Conservation (phyloP, 2,329 filamentous ascomycete genomes). For the Arthrobotrys sinensis region DNA sequence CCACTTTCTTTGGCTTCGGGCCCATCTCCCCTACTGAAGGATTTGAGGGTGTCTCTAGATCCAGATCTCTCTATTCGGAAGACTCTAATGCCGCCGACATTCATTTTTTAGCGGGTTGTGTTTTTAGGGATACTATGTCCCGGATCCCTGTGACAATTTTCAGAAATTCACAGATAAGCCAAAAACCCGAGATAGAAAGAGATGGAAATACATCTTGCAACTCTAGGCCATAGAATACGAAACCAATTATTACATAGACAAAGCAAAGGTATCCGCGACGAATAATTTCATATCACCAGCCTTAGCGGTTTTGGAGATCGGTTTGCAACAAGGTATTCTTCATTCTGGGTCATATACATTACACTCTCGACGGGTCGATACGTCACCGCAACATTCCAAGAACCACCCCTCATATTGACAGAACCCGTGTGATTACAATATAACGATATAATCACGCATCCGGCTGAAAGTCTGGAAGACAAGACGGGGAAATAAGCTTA, state of each 20-base stretch:
- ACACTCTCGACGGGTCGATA: too few species aligned
- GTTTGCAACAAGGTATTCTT: too few species aligned
- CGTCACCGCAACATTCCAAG: too few species aligned
- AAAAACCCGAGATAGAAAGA: background rate
- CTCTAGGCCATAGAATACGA: background rate
- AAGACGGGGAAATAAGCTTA: background rate
- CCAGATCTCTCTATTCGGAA: background rate
- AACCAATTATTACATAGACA: background rate
- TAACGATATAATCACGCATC: background rate
- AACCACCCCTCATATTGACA: too few species aligned
- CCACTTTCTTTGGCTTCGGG: background rate
- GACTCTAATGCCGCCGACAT: background rate
- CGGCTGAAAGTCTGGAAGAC: background rate
- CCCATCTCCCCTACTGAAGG: background rate
- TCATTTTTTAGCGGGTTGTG: background rate
- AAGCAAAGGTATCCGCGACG: background rate
- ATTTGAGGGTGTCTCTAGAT: background rate
- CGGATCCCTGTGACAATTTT: slow-evolving; percentile 10
- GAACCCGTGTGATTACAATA: background rate
- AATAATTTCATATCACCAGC: background rate
- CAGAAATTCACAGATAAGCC: background rate
- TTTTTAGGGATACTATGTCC: background rate
- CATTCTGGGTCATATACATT: too few species aligned
- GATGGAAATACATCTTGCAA: background rate
- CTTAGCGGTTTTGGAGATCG: too few species aligned